Conservation (phyloP, 1,284 basidiomycete genomes). For the Farysia itapuensis region DNA sequence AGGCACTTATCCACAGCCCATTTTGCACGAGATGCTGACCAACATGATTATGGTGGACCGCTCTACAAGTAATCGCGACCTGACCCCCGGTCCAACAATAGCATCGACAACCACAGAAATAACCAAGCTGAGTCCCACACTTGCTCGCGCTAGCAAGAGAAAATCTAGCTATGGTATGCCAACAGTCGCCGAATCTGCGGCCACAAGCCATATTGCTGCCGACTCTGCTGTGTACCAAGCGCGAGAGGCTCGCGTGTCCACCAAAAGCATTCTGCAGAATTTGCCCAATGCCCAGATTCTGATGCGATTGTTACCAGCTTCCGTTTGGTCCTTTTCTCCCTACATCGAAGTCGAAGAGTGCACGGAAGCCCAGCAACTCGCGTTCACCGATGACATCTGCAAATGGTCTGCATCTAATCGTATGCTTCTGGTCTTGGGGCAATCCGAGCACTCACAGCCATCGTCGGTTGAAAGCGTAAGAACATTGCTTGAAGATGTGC, state of each 20-base stretch:
- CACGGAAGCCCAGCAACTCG: too few species aligned
- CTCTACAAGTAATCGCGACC: neutral
- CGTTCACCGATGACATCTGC: neutral
- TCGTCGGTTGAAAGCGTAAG: neutral
- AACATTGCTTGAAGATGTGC: neutral
- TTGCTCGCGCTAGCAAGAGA: neutral
- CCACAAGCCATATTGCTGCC: neutral
- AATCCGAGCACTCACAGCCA: neutral
- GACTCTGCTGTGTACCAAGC: neutral
- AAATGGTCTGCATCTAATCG: neutral
- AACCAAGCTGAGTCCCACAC: neutral
- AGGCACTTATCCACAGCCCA: conserved; percentile 2
- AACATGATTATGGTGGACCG: neutral
- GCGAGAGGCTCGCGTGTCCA: conserved; percentile 8
- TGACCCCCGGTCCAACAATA: neutral
- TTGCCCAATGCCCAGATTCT: conserved; percentile 27
- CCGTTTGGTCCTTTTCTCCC: conserved; percentile 14
- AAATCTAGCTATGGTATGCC: conserved; percentile 2
- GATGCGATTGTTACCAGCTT: conserved; percentile 18
- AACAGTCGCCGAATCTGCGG: neutral
- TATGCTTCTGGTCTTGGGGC: neutral
- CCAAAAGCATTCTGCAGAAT: conserved; percentile 11
- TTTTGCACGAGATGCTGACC: neutral
- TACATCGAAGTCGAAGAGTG: conserved; percentile 7
- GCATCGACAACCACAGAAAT: neutral